phyloP scores from a whole-genome alignment of 345 rosid genomes.

The Murraya koenigii region DNA sequence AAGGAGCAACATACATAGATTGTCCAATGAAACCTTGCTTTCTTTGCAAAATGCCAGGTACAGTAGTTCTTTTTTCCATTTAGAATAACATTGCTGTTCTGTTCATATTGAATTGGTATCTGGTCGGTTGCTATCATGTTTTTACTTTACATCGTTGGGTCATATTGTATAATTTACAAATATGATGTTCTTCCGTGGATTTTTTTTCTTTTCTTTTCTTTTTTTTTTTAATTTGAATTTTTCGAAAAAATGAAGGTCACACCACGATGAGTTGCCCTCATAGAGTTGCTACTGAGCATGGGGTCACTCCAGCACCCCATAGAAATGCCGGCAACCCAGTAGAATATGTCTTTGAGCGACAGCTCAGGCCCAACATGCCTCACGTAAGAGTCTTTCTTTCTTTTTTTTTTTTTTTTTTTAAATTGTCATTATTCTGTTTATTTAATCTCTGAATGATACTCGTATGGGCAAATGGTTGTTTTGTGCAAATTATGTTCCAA shows the following conservation, averaged over 20 bases:
- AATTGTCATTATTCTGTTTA: background rate
- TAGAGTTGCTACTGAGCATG: slow-evolving; percentile 61
- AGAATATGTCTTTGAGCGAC: slow-evolving; percentile 76
- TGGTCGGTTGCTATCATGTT: background rate
- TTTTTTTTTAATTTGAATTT: slow-evolving; percentile 5
- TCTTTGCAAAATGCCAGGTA: slow-evolving; percentile 97
- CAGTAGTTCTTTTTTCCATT: background rate
- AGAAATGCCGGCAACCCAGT: slow-evolving; percentile 51
- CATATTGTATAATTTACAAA: background rate
- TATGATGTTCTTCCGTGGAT: background rate
- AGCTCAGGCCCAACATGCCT: slow-evolving; percentile 53
- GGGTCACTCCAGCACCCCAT: slow-evolving; percentile 56
- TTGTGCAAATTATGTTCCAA: background rate
- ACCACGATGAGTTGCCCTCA: slow-evolving; percentile 87
- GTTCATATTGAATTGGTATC: background rate
- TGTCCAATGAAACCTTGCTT: slow-evolving; percentile 98
- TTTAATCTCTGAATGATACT: background rate
- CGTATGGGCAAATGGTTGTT: background rate
- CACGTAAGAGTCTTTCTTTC: slow-evolving; percentile 32
- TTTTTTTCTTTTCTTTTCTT: too few relatives aligned
- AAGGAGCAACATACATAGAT: slow-evolving; percentile 88
- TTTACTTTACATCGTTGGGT: background rate
- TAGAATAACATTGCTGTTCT: background rate
- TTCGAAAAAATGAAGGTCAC: slow-evolving; percentile 62
- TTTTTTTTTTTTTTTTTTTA: background rate